Conservation (phyloP, 768 basidiomycete genomes). For the Kwoniella pini region DNA sequence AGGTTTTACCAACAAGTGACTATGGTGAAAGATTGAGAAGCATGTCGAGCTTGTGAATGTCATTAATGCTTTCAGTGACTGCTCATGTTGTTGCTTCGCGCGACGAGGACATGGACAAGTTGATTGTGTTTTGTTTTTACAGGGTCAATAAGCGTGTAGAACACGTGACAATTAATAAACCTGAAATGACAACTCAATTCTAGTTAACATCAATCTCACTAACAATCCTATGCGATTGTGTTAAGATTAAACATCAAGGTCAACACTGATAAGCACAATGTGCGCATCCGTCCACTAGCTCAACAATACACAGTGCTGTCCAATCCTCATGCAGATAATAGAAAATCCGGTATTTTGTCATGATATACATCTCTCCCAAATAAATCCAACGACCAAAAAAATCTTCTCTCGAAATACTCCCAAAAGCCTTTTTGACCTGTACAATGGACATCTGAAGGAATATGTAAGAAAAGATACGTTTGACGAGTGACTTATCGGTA, state of each 20-base stretch:
- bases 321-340: not conserved
- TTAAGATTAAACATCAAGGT: too few relatives aligned
- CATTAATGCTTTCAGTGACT: not conserved
- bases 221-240: too few relatives aligned
- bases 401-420: constrained; percentile 4
- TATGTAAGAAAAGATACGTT: not conserved
- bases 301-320: too few relatives aligned
- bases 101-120: not conserved
- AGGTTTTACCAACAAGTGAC: too few relatives aligned
- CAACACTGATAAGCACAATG: too few relatives aligned
- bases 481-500: constrained; percentile 40
- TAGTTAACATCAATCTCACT: too few relatives aligned
- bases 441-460: not conserved
- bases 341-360: constrained; percentile 24
- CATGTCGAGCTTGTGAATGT: too few relatives aligned
- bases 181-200: too few relatives aligned
- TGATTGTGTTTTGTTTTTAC: constrained; percentile 4
- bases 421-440: constrained; percentile 4
- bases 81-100: not conserved
- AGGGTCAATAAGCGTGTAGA: constrained; percentile 5
- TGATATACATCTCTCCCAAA: constrained; percentile 44
- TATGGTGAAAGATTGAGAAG: too few relatives aligned
- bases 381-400: constrained; percentile 24
- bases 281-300: too few relatives aligned
- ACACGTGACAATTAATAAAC: constrained; percentile 6